Conservation (phyloP, 2,329 filamentous ascomycete species). For the Cladophialophora yegresii region DNA sequence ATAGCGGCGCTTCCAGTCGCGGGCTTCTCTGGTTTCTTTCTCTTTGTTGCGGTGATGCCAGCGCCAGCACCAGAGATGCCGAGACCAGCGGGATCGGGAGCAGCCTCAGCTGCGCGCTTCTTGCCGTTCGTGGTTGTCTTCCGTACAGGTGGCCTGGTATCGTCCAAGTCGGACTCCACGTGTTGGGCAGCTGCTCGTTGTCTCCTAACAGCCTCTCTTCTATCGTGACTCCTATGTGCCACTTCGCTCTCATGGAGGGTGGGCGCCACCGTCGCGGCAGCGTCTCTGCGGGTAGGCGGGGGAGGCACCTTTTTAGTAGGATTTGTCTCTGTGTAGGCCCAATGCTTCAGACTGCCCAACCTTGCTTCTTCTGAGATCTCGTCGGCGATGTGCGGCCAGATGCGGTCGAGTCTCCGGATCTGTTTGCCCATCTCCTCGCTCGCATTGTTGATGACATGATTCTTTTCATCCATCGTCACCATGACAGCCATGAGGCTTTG, state of each 20-base stretch:
- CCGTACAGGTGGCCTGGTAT: slow-evolving; percentile 49
- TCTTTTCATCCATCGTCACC: slow-evolving; percentile 92
- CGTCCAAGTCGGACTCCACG: slow-evolving; percentile 78
- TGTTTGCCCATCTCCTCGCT: slow-evolving; percentile 87
- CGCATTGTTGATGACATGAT: slow-evolving; percentile 90
- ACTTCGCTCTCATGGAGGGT: slow-evolving; percentile 75
- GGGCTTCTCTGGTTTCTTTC: slow-evolving; percentile 63
- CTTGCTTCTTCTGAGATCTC: slow-evolving; percentile 96
- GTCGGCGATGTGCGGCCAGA: slow-evolving; percentile 80
- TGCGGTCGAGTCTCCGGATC: slow-evolving; percentile 77
- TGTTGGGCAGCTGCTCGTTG: slow-evolving; percentile 55
- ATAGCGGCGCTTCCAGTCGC: slow-evolving; percentile 50
- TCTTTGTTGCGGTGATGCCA: slow-evolving; percentile 65
- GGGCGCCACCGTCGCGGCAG: slow-evolving; percentile 43
- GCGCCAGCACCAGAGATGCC: slow-evolving; percentile 64
- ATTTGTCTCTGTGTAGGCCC: slow-evolving; percentile 90
- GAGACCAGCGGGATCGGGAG: slow-evolving; percentile 55
- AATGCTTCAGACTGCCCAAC: slow-evolving; percentile 86
- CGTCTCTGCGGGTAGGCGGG: slow-evolving; percentile 64
- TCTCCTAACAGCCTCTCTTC: slow-evolving; percentile 70
- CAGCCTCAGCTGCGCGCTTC: slow-evolving; percentile 60
- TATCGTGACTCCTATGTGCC: slow-evolving; percentile 77
- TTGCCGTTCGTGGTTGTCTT: slow-evolving; percentile 67
- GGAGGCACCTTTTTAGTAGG: slow-evolving; percentile 56
- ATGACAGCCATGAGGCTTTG: slow-evolving; percentile 81